Base-by-base conservation (phyloP, 2,329 filamentous ascomycete genomes). In the Pseudogymnoascus sp. region DNA sequence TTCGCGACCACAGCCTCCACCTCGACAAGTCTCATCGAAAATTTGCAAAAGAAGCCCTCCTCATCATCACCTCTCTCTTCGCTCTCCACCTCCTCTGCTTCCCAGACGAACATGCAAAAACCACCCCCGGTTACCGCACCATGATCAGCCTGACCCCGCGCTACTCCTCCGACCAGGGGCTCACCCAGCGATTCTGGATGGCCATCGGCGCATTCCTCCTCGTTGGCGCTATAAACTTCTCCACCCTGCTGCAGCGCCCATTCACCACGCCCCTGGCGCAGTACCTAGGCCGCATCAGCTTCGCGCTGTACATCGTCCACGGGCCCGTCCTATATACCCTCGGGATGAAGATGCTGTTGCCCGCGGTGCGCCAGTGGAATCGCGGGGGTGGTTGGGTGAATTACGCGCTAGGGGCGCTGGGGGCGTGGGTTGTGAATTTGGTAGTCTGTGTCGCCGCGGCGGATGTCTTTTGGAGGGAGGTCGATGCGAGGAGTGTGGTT, bases 261-360 rank as follows among this genome's bases (percentile, higher is more conserved):
- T 79, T 83, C 67, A 78, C 78, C 62, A 75, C 74, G 3, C 70
- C 74, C 0, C 66, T 81, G 5, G 78, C 78, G 67, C 85, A 86
- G 68, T 86, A 85, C 65, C 77, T 88, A 2, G 85, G 85, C 0
- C 79, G 81, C 52, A 78, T 87, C 62, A 87, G 84, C 0, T 89
- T 82, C 69, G 77, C 82, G 1, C 74, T 88, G 9, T 89, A 88
- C 72, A 75, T 88, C 6, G 78, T 87, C 8, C 86, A 89, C 66
- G 85, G 85, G 0, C 85, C 85, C 0, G 71, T 89, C 0, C 73
- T 89, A 0, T 82, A 78, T 76, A 78, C 77, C 0, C 60, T 88
- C 1, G 86, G 84, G 12, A 36, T 36, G 35, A 14, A 36, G 35
- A 36, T 36, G 35, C 35, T 30, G 16, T 14, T 33, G 45, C 30